Percentiles rank a stretch among this genome's conserved stretches.
Evolutionary conservation across 176 grass and related monocot species (phyloP).

Genomic region (Oryza meridionalis): DNA sequence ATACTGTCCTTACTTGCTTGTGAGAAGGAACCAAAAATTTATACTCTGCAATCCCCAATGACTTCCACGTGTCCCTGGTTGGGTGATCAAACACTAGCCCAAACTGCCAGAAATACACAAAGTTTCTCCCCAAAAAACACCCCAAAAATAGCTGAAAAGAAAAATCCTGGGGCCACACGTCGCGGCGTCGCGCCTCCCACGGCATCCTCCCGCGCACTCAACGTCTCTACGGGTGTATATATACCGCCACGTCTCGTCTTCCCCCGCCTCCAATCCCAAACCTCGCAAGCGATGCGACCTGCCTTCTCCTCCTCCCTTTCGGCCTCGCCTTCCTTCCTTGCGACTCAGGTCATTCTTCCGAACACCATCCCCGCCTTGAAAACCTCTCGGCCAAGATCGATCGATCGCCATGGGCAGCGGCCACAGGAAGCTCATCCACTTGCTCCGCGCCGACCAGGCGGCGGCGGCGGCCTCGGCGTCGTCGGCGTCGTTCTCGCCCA

Average conservation of each 20-base stretch:
- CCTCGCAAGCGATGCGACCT: slow-evolving; percentile 24
- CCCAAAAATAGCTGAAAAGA: background rate
- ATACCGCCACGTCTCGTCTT: background rate
- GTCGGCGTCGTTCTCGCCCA: background rate
- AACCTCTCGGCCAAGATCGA: background rate
- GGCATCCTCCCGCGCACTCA: background rate
- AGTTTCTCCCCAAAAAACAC: background rate
- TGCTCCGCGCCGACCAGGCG: slow-evolving; percentile 41
- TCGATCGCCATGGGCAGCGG: slow-evolving; percentile 30
- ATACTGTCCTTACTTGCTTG: background rate
- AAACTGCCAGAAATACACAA: background rate
- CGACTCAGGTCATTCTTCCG: slow-evolving; percentile 2
- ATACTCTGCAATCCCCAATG: background rate
- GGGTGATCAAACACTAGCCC: background rate
- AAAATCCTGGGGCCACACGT: background rate
- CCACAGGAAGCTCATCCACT: slow-evolving; percentile 41
- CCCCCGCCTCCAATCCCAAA: slow-evolving; percentile 18
- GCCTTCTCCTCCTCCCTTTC: background rate
- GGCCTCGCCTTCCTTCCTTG: slow-evolving; percentile 37
- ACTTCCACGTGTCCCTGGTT: background rate
- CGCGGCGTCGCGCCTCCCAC: background rate
- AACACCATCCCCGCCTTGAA: background rate
- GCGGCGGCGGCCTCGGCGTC: background rate
- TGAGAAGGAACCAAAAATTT: background rate
- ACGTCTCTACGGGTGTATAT: slow-evolving; percentile 12